A percentile compares a stretch with the other conserved stretches of the same genome.
Conservation (phyloP, 371 early-diverging fungal species). For the Haplosporangium sp. region DNA sequence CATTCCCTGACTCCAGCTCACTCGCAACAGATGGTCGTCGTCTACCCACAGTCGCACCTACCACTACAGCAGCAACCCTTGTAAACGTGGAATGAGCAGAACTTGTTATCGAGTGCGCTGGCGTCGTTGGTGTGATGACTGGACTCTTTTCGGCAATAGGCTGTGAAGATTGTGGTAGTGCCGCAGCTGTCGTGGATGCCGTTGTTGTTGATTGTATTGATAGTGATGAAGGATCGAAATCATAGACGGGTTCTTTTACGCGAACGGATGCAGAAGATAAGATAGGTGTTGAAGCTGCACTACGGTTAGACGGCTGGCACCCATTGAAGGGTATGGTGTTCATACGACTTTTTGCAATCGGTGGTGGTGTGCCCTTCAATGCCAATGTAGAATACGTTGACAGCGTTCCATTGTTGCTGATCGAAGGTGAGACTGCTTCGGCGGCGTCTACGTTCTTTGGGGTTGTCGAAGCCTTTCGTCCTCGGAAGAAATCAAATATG, state of each 20-base stretch:
- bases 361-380: conserved; percentile 16
- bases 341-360: conserved; percentile 25
- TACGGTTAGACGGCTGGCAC: too few relatives aligned
- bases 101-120: conserved; percentile 1
- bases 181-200: background rate
- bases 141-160: background rate
- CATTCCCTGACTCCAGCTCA: conserved; percentile 4
- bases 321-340: background rate
- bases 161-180: background rate
- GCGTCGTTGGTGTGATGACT: background rate
- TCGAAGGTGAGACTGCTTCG: too few relatives aligned
- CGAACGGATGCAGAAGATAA: too few relatives aligned
- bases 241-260: too few relatives aligned
- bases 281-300: too few relatives aligned
- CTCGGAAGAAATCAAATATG: conserved; percentile 37
- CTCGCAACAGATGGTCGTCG: conserved; percentile 19
- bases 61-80: conserved; percentile 38
- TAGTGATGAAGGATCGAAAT: background rate
- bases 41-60: conserved; percentile 32
- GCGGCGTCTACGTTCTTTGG: background rate
- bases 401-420: too few relatives aligned
- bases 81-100: conserved; percentile 28
- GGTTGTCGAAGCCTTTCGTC: conserved; percentile 20
- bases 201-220: background rate
- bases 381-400: too few relatives aligned